Evolutionary conservation across 1,139 yeast species (phyloP).

Genomic region (Scheffersomyces quercinus): DNA sequence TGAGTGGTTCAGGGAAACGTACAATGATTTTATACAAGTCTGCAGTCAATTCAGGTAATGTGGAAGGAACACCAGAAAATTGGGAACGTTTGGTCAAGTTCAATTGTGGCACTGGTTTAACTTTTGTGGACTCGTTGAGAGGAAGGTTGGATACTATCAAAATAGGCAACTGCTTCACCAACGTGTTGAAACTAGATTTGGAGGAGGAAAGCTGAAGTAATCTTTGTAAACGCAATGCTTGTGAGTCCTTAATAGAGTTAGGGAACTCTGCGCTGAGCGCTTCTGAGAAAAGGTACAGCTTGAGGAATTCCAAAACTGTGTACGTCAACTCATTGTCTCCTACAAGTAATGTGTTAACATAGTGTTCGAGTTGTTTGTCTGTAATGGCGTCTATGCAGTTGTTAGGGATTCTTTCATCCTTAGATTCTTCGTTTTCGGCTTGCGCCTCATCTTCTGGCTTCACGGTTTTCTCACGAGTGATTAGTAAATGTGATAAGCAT

Average conservation of each 20-base stretch:
- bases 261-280: constrained; percentile 37
- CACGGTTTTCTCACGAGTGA: constrained; percentile 26
- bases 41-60: constrained; percentile 59
- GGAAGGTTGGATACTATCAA: constrained; percentile 44
- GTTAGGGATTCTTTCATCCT: constrained; percentile 30
- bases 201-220: constrained; percentile 31
- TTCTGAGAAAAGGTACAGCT: constrained; percentile 40
- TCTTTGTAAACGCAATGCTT: constrained; percentile 31
- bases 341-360: constrained; percentile 32
- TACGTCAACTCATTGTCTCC: constrained; percentile 38
- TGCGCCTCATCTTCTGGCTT: constrained; percentile 19
- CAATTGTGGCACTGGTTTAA: constrained; percentile 22
- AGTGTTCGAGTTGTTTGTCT: constrained; percentile 32
- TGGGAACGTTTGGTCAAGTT: constrained; percentile 37
- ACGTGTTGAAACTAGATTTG: constrained; percentile 44
- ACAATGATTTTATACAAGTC: constrained; percentile 63
- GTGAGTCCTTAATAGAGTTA: constrained; percentile 33
- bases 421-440: constrained; percentile 40
- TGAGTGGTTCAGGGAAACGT: constrained; percentile 75
- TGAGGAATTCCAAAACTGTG: constrained; percentile 39
- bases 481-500: constrained; percentile 42
- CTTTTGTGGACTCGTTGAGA: constrained; percentile 17
- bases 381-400: constrained; percentile 46
- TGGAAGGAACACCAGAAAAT: constrained; percentile 50
- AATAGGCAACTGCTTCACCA: constrained; percentile 61